These are phyloP conservation scores for Candida railenensis DNA, from an alignment of 805 yeast genomes.

Conservation along the genomic window DNA sequence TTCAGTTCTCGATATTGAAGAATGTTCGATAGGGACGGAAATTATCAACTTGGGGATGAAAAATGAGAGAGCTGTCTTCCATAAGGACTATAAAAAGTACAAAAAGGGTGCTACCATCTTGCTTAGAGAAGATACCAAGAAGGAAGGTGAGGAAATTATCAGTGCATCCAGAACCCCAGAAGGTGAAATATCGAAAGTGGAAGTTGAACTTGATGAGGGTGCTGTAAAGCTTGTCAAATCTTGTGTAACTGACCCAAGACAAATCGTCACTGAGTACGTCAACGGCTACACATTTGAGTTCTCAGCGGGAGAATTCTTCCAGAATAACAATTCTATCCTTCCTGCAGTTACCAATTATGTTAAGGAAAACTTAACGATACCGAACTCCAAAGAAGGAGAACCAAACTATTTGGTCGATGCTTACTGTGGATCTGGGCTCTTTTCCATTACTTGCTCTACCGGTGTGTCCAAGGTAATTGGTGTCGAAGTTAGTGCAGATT, in stretches of 20 bases:
- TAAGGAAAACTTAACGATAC: conserved; percentile 56
- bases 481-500: conserved; percentile 89
- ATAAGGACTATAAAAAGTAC: conserved; percentile 43
- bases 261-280: conserved; percentile 74
- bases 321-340: conserved; percentile 88
- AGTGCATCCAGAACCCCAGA: conserved; percentile 33
- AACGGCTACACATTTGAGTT: conserved; percentile 79
- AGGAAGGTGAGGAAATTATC: conserved; percentile 27
- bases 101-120: conserved; percentile 86
- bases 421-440: conserved; percentile 94
- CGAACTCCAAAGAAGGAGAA: conserved; percentile 27
- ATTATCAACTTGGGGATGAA: conserved; percentile 72
- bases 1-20: conserved; percentile 84
- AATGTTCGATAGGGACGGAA: conserved; percentile 84
- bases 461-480: conserved; percentile 87
- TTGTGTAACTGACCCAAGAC: conserved; percentile 77
- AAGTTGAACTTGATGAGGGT: conserved; percentile 23
- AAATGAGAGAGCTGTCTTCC: conserved; percentile 62
- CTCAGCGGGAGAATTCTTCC: conserved; percentile 95
- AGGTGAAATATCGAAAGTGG: conserved; percentile 30
- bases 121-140: conserved; percentile 69
- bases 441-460: conserved; percentile 80
- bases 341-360: conserved; percentile 84
- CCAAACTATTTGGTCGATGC: conserved; percentile 81
- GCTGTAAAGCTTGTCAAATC: conserved; percentile 52